Evolutionary conservation across 1,139 yeast species (phyloP), one percentile per base, ranked within the genome.

Genomic region (Petasospora fabianii): DNA sequence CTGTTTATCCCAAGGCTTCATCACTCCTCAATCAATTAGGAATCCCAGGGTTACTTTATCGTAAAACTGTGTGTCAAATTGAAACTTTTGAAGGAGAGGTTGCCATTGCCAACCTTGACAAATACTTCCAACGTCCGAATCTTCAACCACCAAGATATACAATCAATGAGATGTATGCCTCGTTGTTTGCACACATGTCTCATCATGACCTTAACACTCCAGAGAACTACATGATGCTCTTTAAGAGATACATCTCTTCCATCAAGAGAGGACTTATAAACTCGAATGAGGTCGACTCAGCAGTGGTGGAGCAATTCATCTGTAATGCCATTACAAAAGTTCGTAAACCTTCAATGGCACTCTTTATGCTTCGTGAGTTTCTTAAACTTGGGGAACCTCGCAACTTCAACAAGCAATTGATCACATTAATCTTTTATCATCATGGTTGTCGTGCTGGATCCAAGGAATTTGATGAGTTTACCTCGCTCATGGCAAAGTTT

Each of bases 161-260:
- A 10, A 21, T 53, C 12, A 44, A 53, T 1, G 49, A 48, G 29
- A 26, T 52, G 3, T 53, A 53, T 35, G 24, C 41, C 3, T 30
- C 49, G 2, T 24, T 48, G 5, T 19, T 53, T 17, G 41, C 37
- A 18, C 47, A 32, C 15, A 30, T 35, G 21, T 32, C 24, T 10
- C 44, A 43, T 5, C 38, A 38, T 16, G 18, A 24, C 1, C 28
- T 38, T 2, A 28, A 27, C 12, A 24, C 34, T 1, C 34, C 43
- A 0, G 19, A 29, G 2, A 30, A 37, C 10, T 27, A 38, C 12
- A 11, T 19, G 1, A 19, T 36, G 5, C 27, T 51, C 5, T 50
- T 43, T 30, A 20, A 37, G 5, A 15, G 27, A 4, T 46, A 43
- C 26, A 9, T 47, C 6, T 21, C 24, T 22, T 36, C 21, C 41